Evolutionary conservation across 2,329 filamentous ascomycete species (phyloP), one percentile per base, ranked within the genome.

Genomic region (Phialophora expanda): DNA sequence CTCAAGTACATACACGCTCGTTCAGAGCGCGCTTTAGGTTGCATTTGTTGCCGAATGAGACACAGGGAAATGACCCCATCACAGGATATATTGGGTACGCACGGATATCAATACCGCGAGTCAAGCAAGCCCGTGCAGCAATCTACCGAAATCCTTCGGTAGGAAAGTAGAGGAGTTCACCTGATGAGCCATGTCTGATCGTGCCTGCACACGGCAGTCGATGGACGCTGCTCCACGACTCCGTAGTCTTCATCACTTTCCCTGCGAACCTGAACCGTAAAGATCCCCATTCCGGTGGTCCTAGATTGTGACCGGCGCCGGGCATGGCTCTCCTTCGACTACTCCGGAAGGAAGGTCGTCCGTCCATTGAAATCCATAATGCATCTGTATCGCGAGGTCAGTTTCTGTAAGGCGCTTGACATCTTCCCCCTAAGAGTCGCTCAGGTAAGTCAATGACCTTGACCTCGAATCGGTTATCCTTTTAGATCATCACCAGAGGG

Each of bases 41-140:
- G 24, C 56, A 60, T 11, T 28, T 60, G 20, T 55, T n/a, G 17
- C 61, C 56, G 11, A 48, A 56, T n/a, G 28, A 62, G 24, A 57
- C 51, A 11, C 17, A 44, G 58, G 44, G 24, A n/a, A 57, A 61
- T 20, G 51, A 56, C 8, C 34, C 55, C 9, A 57, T 53, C 7
- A 53, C 38, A 20, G 62, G 56, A 14, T 24, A 26, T 24, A 50
- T 61, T 6, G 48, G 56, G 24, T 65, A 56, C n/a, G 62, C 62
- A 22, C 62, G 50, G 9, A 65, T 65, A 12, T 65, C 62, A 12
- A 65, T 65, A 61, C 61, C 62, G 4, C 56, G 26, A 64, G 38
- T 17, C 17, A 7, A 41, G 4, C 1, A 17, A 6, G 17, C 4
- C 38, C 4, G 38, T n/a, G 38, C 14, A 41, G n/a, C 14, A n/a